A percentile compares a stretch with the other conserved stretches of the same genome.
These are phyloP conservation scores for Hsuehochloa calcarea DNA, from an alignment of 176 grass and related monocot genomes.

Conservation along the genomic window DNA sequence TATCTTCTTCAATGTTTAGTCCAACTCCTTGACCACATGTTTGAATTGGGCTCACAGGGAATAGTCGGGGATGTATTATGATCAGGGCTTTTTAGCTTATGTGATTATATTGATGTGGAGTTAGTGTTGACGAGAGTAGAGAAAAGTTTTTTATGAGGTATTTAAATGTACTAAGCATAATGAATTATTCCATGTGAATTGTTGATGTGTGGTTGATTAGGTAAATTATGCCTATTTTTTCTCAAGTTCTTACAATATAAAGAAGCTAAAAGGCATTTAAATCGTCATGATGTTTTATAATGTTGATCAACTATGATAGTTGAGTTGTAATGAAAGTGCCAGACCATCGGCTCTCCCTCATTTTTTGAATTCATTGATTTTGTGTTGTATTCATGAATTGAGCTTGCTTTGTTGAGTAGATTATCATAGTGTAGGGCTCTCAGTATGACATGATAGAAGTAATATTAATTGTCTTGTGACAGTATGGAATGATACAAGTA, in stretches of 20 bases:
- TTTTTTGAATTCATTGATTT: neutral
- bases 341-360: neutral
- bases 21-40: neutral
- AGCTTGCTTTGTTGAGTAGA: neutral
- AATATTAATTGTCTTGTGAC: conserved; percentile 13
- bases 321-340: neutral
- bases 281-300: neutral
- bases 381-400: neutral
- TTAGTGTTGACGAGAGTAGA: neutral
- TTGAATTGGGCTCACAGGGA: neutral
- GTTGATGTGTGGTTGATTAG: neutral
- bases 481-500: conserved; percentile 18
- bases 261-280: neutral
- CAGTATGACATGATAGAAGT: neutral
- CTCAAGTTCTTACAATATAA: neutral
- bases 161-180: neutral
- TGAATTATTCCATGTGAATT: neutral
- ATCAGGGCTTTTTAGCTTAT: neutral
- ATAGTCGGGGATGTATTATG: neutral
- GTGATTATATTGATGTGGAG: neutral
- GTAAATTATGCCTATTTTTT: neutral
- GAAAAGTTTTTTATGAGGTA: neutral
- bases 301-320: neutral
- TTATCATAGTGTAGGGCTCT: neutral
- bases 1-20: neutral